Evolutionary conservation across 345 rosid genomes (phyloP).

Genomic region (Syzygium aromaticum): DNA sequence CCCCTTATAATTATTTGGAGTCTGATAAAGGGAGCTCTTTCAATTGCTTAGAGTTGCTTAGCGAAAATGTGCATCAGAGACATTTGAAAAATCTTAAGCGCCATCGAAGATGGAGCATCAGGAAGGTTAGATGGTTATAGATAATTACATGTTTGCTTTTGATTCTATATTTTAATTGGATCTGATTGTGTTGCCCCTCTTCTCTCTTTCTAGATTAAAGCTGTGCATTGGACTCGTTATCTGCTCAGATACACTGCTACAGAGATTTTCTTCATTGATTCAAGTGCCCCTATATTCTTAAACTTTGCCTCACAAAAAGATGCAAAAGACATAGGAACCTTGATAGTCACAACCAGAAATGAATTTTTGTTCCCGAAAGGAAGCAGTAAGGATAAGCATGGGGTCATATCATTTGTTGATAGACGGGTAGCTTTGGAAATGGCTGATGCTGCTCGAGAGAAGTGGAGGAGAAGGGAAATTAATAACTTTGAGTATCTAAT

Average conservation of each 20-base stretch:
- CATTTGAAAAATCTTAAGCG: constrained; percentile 64
- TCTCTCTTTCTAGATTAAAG: constrained; percentile 47
- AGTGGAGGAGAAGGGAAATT: constrained; percentile 94
- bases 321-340: constrained; percentile 84
- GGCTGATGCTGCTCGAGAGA: constrained; percentile 93
- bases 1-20: constrained; percentile 28
- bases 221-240: constrained; percentile 93
- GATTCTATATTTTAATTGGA: constrained; percentile 3
- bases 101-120: constrained; percentile 82
- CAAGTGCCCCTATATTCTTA: constrained; percentile 64
- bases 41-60: constrained; percentile 28
- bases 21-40: constrained; percentile 32
- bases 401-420: constrained; percentile 71
- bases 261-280: constrained; percentile 75
- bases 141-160: neutral
- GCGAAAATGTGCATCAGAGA: constrained; percentile 36
- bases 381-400: constrained; percentile 74
- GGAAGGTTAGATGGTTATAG: constrained; percentile 41
- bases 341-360: constrained; percentile 80
- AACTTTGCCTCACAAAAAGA: constrained; percentile 72
- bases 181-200: constrained; percentile 5
- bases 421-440: constrained; percentile 80
- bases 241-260: constrained; percentile 87
- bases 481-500: constrained; percentile 91
- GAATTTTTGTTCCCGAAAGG: constrained; percentile 77